Percentiles rank a stretch among this genome's conserved stretches.
Evolutionary conservation across 345 rosid genomes (phyloP).

Genomic region (Sapria himalayana): DNA sequence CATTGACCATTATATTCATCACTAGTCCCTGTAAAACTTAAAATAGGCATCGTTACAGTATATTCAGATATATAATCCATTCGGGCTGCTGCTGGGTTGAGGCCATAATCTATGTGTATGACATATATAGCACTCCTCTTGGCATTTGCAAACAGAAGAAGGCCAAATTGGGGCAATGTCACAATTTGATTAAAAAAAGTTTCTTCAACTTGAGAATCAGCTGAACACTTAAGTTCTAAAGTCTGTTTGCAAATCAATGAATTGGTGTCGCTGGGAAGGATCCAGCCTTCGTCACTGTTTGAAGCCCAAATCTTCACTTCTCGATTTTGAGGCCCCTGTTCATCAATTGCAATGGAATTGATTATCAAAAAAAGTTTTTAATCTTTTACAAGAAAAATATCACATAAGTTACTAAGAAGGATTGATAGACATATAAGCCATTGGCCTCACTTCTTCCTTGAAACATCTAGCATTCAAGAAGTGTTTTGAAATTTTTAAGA

Average conservation of each 20-base stretch:
- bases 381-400: no score
- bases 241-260: constrained; percentile 67
- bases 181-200: constrained; percentile 76
- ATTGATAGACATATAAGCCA: no score
- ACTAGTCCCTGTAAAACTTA: constrained; percentile 68
- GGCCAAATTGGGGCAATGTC: constrained; percentile 46
- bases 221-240: constrained; percentile 51
- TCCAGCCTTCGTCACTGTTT: constrained; percentile 62
- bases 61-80: constrained; percentile 79
- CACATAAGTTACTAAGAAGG: no score
- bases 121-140: constrained; percentile 72
- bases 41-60: constrained; percentile 77
- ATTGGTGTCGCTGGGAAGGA: constrained; percentile 38
- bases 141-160: constrained; percentile 69
- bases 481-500: no score
- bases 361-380: no score
- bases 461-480: no score
- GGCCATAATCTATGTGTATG: constrained; percentile 63
- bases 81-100: constrained; percentile 40
- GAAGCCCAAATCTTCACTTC: constrained; percentile 77
- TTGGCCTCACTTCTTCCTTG: no score
- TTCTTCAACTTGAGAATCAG: constrained; percentile 32
- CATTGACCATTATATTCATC: constrained; percentile 35
- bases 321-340: constrained; percentile 61
- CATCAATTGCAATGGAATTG: no score